A percentile compares a stretch with the other conserved stretches of the same genome.
Evolutionary conservation across 2,329 filamentous ascomycete genomes (phyloP).

Genomic region (Claviceps sp.): DNA sequence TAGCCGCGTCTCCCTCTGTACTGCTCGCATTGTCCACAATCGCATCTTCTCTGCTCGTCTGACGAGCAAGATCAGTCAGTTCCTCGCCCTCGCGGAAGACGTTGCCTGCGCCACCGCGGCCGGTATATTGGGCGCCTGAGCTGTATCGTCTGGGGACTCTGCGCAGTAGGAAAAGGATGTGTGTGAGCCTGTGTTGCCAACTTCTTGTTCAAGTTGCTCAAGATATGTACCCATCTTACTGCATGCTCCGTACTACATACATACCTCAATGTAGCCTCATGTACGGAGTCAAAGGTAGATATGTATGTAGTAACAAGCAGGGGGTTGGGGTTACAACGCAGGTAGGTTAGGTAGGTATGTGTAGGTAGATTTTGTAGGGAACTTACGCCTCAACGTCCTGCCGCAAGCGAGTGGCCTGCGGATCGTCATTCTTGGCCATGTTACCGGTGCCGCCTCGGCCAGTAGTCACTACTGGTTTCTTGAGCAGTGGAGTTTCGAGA

Average conservation of each 20-base stretch:
- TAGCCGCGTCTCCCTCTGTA: slow-evolving; percentile 11
- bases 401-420: slow-evolving; percentile 57
- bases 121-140: slow-evolving; percentile 49
- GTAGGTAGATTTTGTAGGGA: too few species aligned
- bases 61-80: slow-evolving; percentile 18
- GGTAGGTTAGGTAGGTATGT: not conserved
- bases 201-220: too few species aligned
- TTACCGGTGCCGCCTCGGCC: slow-evolving; percentile 81
- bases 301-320: not conserved
- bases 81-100: slow-evolving; percentile 39
- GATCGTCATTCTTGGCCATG: slow-evolving; percentile 65
- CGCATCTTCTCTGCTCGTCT: slow-evolving; percentile 18
- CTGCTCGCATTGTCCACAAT: slow-evolving; percentile 17
- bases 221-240: too few species aligned
- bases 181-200: not conserved
- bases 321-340: not conserved
- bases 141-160: slow-evolving; percentile 43
- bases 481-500: slow-evolving; percentile 71
- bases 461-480: slow-evolving; percentile 73
- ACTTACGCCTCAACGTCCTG: slow-evolving; percentile 71
- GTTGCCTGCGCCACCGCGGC: slow-evolving; percentile 66
- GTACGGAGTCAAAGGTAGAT: too few species aligned
- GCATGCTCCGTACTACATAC: too few species aligned
- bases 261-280: too few species aligned
- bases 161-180: not conserved